A percentile compares a stretch with the other conserved stretches of the same genome.
These are phyloP conservation scores for Glutinoglossum americanum DNA, from an alignment of 495 filamentous ascomycete species.

Conservation along the genomic window DNA sequence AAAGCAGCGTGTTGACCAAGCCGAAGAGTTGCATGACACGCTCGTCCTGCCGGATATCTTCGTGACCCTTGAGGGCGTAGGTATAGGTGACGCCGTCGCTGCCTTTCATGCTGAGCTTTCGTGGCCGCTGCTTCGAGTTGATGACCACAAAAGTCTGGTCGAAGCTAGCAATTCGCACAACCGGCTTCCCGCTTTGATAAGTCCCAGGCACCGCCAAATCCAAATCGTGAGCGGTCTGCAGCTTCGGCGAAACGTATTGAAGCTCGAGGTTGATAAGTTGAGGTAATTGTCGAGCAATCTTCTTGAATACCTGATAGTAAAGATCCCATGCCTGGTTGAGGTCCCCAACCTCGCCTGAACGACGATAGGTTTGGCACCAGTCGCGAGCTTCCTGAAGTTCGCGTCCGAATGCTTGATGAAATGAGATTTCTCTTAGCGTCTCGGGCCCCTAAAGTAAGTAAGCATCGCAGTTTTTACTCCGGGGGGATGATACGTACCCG, in stretches of 20 bases:
- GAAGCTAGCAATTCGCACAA: constrained; percentile 74
- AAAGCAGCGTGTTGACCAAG: constrained; percentile 79
- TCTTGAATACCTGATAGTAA: constrained; percentile 92
- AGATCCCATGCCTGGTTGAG: constrained; percentile 97
- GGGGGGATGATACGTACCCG: constrained; percentile 16
- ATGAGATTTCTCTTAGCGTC: constrained; percentile 86
- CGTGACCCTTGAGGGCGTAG: constrained; percentile 84
- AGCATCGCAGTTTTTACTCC: neutral
- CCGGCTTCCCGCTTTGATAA: constrained; percentile 67
- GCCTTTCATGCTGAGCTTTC: constrained; percentile 71
- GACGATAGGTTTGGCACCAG: constrained; percentile 80
- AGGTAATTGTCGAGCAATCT: constrained; percentile 81
- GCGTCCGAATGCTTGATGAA: constrained; percentile 90
- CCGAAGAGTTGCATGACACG: constrained; percentile 98
- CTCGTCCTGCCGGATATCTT: constrained; percentile 96
- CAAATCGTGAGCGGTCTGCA: constrained; percentile 61
- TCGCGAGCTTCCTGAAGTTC: constrained; percentile 86
- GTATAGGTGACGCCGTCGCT: constrained; percentile 73
- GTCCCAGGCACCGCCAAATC: constrained; percentile 87
- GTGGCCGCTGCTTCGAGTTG: constrained; percentile 85
- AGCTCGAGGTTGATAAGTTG: constrained; percentile 84
- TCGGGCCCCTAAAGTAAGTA: constrained; percentile 43
- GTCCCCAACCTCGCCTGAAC: constrained; percentile 72
- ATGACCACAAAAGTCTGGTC: constrained; percentile 79
- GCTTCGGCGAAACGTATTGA: constrained; percentile 83